Conservation (phyloP, 2,329 filamentous ascomycete genomes). For the Xylariaceae sp. region DNA sequence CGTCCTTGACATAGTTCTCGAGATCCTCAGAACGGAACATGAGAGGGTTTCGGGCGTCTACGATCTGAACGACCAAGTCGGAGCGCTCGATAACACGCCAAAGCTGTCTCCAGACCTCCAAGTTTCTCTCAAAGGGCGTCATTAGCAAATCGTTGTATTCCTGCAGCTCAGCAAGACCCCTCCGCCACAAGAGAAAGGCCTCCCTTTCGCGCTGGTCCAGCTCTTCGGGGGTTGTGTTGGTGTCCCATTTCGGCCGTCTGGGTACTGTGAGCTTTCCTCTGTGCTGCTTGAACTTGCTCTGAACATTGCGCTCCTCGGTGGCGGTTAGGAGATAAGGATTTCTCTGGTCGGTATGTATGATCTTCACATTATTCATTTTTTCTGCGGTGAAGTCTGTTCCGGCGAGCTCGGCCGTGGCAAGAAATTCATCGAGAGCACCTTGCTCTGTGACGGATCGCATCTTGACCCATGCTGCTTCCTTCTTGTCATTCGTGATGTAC, state of each 20-base stretch:
- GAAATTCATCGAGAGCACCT: conserved; percentile 91
- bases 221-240: conserved; percentile 75
- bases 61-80: conserved; percentile 94
- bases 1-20: conserved; percentile 89
- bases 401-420: conserved; percentile 93
- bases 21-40: conserved; percentile 93
- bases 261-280: conserved; percentile 79
- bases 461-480: conserved; percentile 96
- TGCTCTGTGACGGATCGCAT: conserved; percentile 99
- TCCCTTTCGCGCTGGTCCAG: conserved; percentile 77
- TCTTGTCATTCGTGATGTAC: conserved; percentile 86
- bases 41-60: conserved; percentile 91
- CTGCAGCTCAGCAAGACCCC: conserved; percentile 86
- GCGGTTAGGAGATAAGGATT: conserved; percentile 90
- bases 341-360: conserved; percentile 93
- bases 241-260: conserved; percentile 83
- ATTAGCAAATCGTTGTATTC: conserved; percentile 92
- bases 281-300: conserved; percentile 81
- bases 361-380: conserved; percentile 98
- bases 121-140: conserved; percentile 95
- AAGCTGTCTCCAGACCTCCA: conserved; percentile 96
- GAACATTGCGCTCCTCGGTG: conserved; percentile 72
- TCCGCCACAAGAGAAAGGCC: conserved; percentile 79
- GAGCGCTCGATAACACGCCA: conserved; percentile 98
- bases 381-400: conserved; percentile 98